Base-by-base conservation (phyloP, 345 rosid species). In the Moricandia moricandioides region DNA sequence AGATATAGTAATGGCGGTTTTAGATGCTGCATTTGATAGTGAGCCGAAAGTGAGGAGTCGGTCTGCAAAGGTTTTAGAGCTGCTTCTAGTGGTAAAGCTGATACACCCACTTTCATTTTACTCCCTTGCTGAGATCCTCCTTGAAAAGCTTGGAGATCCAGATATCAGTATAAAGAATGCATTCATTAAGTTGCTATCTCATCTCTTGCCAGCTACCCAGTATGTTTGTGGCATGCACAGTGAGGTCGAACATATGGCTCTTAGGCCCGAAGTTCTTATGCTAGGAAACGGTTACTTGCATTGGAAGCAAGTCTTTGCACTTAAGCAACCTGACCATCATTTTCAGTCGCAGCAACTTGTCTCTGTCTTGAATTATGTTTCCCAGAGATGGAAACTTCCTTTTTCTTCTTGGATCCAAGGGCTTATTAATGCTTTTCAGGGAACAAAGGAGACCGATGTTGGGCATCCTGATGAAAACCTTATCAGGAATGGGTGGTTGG, bases 321-420 rank as follows among this genome's bases (percentile, higher is more conserved):
- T 93, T 80, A 91, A 85, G 86, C 96, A 86, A 80, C 77, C 85
- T 21, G 84, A 72, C 56, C 89, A 82, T 76, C 93, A 85, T 76
- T 87, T 93, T 79, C 89, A 87, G 67, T 90, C 93, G 14, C 97
- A 91, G 76, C 97, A 93, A 82, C 93, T 91, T 71, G 93, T 93
- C 75, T 84, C 96, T 60, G 83, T 93, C 86, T 82, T 93, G 85
- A 91, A 96, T 77, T 93, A 93, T 83, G 84, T 93, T 78, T 91
- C 92, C 12, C 97, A 91, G 72, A 87, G 97, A 82, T 89, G 91
- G 97, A 93, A 91, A 78, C 89, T 81, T 57, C 92, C 92, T 55
- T 92, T 91, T 82, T 79, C 98, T 71, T 81, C 88, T 75, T 93
- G 97, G 98, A 85, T 89, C 76, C 89, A 88, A 67, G 81, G 93